Percentiles rank a stretch among this genome's conserved stretches.
phyloP scores from a whole-genome alignment of 768 basidiomycete genomes.

The Panaeolus cyanescens region DNA sequence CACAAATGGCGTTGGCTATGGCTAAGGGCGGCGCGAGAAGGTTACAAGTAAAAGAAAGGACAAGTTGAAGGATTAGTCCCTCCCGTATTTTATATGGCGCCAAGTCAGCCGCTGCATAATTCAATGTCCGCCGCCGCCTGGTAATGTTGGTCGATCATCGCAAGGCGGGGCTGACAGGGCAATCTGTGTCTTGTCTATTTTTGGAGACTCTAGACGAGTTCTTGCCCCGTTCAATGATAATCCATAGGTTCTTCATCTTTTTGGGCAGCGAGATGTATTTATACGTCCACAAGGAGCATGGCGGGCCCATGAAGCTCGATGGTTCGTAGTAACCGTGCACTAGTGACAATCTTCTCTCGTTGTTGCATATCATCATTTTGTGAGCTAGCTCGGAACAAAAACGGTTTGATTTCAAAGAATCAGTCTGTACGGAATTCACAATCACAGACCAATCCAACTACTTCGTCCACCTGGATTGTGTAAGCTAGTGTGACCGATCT shows the following conservation, averaged over 20 bases:
- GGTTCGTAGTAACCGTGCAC: too few species aligned
- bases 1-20: neutral
- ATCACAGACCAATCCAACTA: conserved; percentile 87
- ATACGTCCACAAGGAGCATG: too few species aligned
- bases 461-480: conserved; percentile 91
- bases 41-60: conserved; percentile 6
- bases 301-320: too few species aligned
- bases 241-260: too few species aligned
- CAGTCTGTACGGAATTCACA: neutral
- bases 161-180: too few species aligned
- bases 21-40: conserved; percentile 11
- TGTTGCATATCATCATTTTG: neutral
- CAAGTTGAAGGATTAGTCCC: neutral
- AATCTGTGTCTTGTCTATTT: too few species aligned
- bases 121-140: conserved; percentile 30
- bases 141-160: too few species aligned
- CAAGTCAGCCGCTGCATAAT: conserved; percentile 24
- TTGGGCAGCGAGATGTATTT: too few species aligned
- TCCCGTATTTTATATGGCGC: conserved; percentile 22
- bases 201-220: too few species aligned
- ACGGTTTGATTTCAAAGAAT: neutral
- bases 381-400: neutral
- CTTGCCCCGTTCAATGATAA: too few species aligned
- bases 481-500: conserved; percentile 92
- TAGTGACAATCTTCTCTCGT: too few species aligned